Conservation (phyloP, 1,284 basidiomycete genomes). For the Austroboletus olivaceoglutinosus region DNA sequence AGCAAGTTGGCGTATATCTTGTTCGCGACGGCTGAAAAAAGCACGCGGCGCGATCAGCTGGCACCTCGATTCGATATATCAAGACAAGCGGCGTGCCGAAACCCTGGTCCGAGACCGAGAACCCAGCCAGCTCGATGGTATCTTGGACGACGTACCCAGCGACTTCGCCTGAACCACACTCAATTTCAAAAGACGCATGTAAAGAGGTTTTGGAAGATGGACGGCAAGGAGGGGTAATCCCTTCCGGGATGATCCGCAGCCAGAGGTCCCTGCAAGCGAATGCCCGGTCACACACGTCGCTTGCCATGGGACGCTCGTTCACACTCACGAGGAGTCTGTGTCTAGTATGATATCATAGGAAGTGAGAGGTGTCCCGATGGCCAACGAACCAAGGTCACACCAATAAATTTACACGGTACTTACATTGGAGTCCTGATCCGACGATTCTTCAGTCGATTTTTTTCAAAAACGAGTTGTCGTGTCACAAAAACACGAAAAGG, state of each 20-base stretch:
- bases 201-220: conserved; percentile 26
- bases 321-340: conserved; percentile 54
- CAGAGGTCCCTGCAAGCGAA: conserved; percentile 25
- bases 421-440: too few relatives aligned
- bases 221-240: conserved; percentile 25
- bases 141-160: conserved; percentile 40
- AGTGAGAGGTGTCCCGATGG: conserved; percentile 40
- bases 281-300: neutral
- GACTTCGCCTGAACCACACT: conserved; percentile 25
- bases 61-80: neutral
- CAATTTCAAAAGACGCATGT: conserved; percentile 15
- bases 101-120: conserved; percentile 40
- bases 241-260: conserved; percentile 17
- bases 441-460: too few relatives aligned
- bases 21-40: conserved; percentile 22
- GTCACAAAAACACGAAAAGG: too few relatives aligned
- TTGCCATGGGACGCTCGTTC: neutral
- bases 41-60: conserved; percentile 1
- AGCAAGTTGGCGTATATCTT: conserved; percentile 12
- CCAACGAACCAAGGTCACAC: conserved; percentile 42
- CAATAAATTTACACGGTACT: too few relatives aligned
- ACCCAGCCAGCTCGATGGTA: conserved; percentile 43
- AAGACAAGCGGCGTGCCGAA: conserved; percentile 35
- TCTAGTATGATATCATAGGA: conserved; percentile 46
- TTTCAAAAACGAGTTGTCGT: too few relatives aligned